Conservation (phyloP, 306 rosid genomes). For the Begonia peltatifolia region DNA sequence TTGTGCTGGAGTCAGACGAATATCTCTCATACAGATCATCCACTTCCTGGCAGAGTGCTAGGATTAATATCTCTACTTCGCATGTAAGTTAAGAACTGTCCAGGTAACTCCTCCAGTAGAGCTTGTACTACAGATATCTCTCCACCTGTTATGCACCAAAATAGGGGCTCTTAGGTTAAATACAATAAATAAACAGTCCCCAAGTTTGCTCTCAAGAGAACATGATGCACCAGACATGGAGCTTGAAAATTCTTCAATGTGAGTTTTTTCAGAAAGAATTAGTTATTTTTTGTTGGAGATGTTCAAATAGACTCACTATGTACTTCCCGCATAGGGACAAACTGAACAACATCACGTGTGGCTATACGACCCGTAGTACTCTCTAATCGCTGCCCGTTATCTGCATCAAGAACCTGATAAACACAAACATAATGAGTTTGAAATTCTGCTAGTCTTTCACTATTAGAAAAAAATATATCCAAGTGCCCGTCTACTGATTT, state of each 20-base stretch:
- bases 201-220: too few species aligned
- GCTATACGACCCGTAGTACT: constrained; percentile 60
- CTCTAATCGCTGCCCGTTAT: constrained; percentile 43
- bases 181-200: too few species aligned
- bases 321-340: constrained; percentile 67
- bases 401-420: constrained; percentile 72
- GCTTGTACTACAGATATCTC: constrained; percentile 46
- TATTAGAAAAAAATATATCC: too few species aligned
- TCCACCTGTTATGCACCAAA: constrained; percentile 26
- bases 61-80: constrained; percentile 45
- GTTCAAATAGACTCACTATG: constrained; percentile 28
- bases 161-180: too few species aligned
- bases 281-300: neutral
- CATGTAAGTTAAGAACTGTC: constrained; percentile 63
- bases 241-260: too few species aligned
- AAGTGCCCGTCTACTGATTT: neutral
- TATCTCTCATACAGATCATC: neutral
- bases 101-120: constrained; percentile 72
- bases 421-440: neutral
- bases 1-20: too few species aligned
- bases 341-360: constrained; percentile 72
- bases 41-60: constrained; percentile 6
- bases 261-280: neutral
- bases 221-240: too few species aligned
- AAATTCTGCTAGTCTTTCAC: neutral